These are phyloP conservation scores for Paecilomyces dactylethromorphus DNA, from an alignment of 2,329 filamentous ascomycete species.

Conservation along the genomic window DNA sequence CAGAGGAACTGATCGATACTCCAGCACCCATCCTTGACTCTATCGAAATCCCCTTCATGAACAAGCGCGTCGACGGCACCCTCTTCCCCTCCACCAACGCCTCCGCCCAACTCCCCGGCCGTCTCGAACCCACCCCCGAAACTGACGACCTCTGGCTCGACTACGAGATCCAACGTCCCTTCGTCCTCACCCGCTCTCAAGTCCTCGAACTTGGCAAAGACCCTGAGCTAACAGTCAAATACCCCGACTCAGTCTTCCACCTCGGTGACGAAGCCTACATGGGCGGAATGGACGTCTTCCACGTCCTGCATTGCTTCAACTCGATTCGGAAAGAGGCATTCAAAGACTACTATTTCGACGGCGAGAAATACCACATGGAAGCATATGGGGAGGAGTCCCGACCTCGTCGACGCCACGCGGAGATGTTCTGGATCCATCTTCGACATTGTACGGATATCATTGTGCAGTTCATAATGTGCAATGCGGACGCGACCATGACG, in stretches of 20 bases:
- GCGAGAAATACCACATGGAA: constrained; percentile 6
- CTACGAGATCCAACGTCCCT: constrained; percentile 17
- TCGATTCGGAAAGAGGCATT: constrained; percentile 20
- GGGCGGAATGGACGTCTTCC: constrained; percentile 31
- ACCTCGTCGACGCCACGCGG: constrained; percentile 7
- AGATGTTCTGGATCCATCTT: constrained; percentile 18
- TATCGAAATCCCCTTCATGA: constrained; percentile 6
- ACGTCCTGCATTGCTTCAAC: constrained; percentile 35
- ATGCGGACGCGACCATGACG: constrained; percentile 23
- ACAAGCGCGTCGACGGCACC: constrained; percentile 15
- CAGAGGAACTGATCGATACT: not conserved
- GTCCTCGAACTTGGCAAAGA: constrained; percentile 23
- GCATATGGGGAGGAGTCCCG: constrained; percentile 7
- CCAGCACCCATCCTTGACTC: constrained; percentile 10
- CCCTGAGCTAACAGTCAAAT: constrained; percentile 13
- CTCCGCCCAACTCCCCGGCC: constrained; percentile 12
- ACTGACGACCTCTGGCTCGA: constrained; percentile 23
- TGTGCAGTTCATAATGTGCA: constrained; percentile 26
- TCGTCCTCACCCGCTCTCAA: constrained; percentile 17
- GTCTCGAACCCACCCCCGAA: constrained; percentile 21
- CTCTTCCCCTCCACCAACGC: constrained; percentile 16
- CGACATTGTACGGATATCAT: constrained; percentile 32
- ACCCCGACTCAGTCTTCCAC: constrained; percentile 18
- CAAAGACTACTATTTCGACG: constrained; percentile 8
- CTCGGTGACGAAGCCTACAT: constrained; percentile 26